phyloP scores from a whole-genome alignment of 208 protist species.

The Leishmania guyanensis region DNA sequence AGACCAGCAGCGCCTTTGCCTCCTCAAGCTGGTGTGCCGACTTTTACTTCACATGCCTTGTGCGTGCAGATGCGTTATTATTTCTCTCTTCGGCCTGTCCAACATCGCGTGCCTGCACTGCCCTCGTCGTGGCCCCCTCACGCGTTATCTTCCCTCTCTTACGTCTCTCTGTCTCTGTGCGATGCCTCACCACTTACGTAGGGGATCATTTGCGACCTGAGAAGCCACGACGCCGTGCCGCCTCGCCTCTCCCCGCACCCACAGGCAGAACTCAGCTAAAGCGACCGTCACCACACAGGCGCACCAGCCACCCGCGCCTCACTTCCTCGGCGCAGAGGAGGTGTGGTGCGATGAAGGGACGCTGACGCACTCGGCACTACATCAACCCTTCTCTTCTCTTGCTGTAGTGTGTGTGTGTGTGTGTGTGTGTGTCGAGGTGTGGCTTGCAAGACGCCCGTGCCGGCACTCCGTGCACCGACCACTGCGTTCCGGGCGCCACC shows the following conservation, averaged over 20 bases:
- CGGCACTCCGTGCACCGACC: not conserved
- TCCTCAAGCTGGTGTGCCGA: too few relatives aligned
- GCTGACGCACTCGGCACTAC: not conserved
- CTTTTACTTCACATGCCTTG: too few relatives aligned
- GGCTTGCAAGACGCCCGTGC: not conserved
- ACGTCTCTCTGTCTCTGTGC: not conserved
- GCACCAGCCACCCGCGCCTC: not conserved
- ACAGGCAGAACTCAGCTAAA: not conserved
- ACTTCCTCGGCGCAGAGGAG: not conserved
- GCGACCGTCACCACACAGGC: not conserved
- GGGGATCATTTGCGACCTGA: not conserved
- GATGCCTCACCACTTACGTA: not conserved
- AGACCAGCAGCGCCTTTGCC: too few relatives aligned
- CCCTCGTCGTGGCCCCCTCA: not conserved
- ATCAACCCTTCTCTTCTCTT: not conserved
- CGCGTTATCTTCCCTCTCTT: not conserved
- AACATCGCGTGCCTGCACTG: too few relatives aligned
- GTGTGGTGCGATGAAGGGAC: not conserved
- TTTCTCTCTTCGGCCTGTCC: too few relatives aligned
- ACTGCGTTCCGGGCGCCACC: not conserved
- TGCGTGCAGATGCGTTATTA: too few relatives aligned
- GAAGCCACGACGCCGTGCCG: not conserved
- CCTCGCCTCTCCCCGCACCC: not conserved
- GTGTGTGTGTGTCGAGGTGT: not conserved
- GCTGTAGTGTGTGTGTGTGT: not conserved